Evolutionary conservation across 192 early-diverging fungal species (phyloP), one percentile per base, ranked within the genome.

Genomic region (Backusella sp.): DNA sequence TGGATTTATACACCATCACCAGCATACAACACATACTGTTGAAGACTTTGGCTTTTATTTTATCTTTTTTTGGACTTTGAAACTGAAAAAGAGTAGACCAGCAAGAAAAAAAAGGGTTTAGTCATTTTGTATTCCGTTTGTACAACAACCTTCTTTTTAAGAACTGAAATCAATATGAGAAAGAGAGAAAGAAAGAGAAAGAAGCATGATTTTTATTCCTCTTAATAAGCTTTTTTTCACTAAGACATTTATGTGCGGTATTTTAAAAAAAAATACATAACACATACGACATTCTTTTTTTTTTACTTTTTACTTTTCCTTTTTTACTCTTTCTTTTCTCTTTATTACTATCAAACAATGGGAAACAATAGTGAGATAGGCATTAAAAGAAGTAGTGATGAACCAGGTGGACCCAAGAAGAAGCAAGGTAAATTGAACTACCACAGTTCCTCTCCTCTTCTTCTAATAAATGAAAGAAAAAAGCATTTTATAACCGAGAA

Each of bases 401-500:
- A 59, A 14, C 56, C 56, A 59, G 56, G 56, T 26, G 56, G 56
- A 12, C 56, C 56, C 19, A 21, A 26, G 9, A 59, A 59, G 12
- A 59, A 59, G 19, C 56, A 59, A 62, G 56, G 56, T 62, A 62
- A 59, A 59, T 23, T 23, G 23, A 2, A 21, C 7, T 23, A 4
- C 6, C 6, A 59, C 14, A 59, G 53, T 26, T 12, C 17, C 11
- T 26, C 9, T 11, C 23, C 23, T 59, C 23, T 11, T 59, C 11
- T 59, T 59, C 6, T 56, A 59, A 26, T 53, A 17, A 62, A 53
- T 21, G 6, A 23, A 32, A 32, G 30, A 4, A 14, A 62, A 4
- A 62, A 62, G 56, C 56, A 14, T 62, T 62, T 62, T 62, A 62
- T 62, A 62, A 62, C 23, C 56, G 23, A 62, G 42, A 44, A 46